Evolutionary conservation across 2,329 filamentous ascomycete genomes (phyloP).

Genomic region (Dothidotthia symphoricarpi): DNA sequence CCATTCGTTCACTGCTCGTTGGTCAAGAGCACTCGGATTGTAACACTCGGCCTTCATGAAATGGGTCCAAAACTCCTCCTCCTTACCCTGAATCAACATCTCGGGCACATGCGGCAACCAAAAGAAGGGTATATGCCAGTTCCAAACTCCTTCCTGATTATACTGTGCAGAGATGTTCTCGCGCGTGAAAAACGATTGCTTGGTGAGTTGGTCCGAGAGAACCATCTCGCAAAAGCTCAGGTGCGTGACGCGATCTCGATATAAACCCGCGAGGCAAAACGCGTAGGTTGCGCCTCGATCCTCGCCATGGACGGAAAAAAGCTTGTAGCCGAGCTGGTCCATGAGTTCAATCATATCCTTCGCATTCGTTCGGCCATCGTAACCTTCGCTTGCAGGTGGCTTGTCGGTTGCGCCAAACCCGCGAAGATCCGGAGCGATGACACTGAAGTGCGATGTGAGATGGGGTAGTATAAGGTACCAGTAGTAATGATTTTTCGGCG

Average conservation of each 20-base stretch:
- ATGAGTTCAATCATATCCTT: slow-evolving; percentile 39
- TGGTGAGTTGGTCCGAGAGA: slow-evolving; percentile 15
- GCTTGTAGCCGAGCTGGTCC: slow-evolving; percentile 58
- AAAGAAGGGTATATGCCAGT: slow-evolving; percentile 31
- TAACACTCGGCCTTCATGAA: slow-evolving; percentile 45
- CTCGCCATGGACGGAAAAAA: slow-evolving; percentile 71
- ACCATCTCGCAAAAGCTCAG: slow-evolving; percentile 24
- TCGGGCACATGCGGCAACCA: slow-evolving; percentile 41
- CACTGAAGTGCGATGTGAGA: slow-evolving; percentile 37
- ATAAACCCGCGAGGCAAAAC: slow-evolving; percentile 19
- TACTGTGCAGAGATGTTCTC: slow-evolving; percentile 22
- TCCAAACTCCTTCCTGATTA: slow-evolving; percentile 20
- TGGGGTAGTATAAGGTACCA: slow-evolving; percentile 40
- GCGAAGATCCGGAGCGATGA: slow-evolving; percentile 40
- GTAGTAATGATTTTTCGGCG: slow-evolving; percentile 30
- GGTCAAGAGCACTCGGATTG: slow-evolving; percentile 38
- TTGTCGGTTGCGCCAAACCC: slow-evolving; percentile 45
- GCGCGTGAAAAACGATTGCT: slow-evolving; percentile 21
- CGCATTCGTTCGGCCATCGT: slow-evolving; percentile 39
- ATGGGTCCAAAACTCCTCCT: slow-evolving; percentile 42
- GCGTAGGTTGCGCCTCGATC: slow-evolving; percentile 19
- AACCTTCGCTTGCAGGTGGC: slow-evolving; percentile 38
- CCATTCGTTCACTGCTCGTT: slow-evolving; percentile 22
- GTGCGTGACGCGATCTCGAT: slow-evolving; percentile 17
- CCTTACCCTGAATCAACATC: slow-evolving; percentile 42